These are phyloP conservation scores for Wolfiporia cocos DNA, from an alignment of 1,284 basidiomycete species.

Conservation along the genomic window DNA sequence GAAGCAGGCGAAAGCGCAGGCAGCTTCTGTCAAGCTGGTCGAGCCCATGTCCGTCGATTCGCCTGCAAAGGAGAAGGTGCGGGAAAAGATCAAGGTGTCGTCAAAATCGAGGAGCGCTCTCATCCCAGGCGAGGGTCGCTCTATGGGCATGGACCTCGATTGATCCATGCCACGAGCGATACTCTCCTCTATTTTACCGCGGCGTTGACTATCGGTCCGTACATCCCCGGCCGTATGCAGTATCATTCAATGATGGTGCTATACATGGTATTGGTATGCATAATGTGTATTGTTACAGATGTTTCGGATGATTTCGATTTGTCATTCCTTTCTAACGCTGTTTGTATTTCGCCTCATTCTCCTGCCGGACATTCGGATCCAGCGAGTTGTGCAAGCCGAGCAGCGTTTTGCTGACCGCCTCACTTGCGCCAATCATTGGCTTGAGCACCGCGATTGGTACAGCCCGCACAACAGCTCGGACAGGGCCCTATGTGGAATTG, in stretches of 20 bases:
- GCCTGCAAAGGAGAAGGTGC: constrained; percentile 41
- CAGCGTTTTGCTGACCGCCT: constrained; percentile 93
- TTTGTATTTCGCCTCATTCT: constrained; percentile 89
- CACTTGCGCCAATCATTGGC: constrained; percentile 95
- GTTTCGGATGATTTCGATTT: constrained; percentile 9
- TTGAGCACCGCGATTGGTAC: constrained; percentile 95
- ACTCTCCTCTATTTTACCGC: no score
- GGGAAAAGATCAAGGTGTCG: constrained; percentile 79
- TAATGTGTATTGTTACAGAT: constrained; percentile 15
- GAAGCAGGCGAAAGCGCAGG: constrained; percentile 44
- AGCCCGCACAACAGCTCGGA: constrained; percentile 89
- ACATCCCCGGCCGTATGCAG: no score
- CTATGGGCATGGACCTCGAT: constrained; percentile 81
- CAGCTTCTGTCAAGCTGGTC: constrained; percentile 63
- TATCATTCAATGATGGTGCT: no score
- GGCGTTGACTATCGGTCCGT: no score
- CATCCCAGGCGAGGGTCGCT: constrained; percentile 67
- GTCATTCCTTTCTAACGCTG: constrained; percentile 38
- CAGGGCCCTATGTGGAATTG: constrained; percentile 82
- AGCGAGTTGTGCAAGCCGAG: constrained; percentile 88
- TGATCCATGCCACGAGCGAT: constrained; percentile 30
- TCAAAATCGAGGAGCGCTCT: constrained; percentile 67
- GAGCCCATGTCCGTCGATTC: constrained; percentile 53
- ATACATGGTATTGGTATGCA: constrained; percentile 11
- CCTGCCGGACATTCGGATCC: constrained; percentile 73